A percentile compares a stretch with the other conserved stretches of the same genome.
These are phyloP conservation scores for Gnetum montanum DNA, from an alignment of 75 land plant genomes.

Conservation along the genomic window DNA sequence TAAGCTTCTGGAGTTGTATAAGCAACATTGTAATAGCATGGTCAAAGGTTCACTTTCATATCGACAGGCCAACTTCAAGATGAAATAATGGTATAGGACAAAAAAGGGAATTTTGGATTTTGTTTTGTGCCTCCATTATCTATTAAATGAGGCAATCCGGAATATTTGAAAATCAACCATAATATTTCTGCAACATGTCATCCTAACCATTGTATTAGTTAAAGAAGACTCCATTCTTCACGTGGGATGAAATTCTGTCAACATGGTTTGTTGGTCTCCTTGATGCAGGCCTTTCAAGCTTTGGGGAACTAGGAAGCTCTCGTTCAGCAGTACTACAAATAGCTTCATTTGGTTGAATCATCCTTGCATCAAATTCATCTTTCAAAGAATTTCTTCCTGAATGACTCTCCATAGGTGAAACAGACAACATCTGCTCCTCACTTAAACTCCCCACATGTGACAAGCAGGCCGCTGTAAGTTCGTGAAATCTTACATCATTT, in stretches of 20 bases:
- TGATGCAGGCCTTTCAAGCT: constrained; percentile 8
- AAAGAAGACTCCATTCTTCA: constrained; percentile 1
- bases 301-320: constrained; percentile 3
- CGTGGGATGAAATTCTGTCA: constrained; percentile 5
- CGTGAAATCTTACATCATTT: constrained; percentile 5
- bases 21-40: no score
- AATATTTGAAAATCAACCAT: no score
- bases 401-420: constrained; percentile 7
- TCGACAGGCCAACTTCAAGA: no score
- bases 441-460: constrained; percentile 4
- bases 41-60: no score
- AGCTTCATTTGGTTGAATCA: constrained; percentile 2
- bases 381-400: constrained; percentile 6
- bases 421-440: constrained; percentile 3
- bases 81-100: no score
- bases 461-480: constrained; percentile 7
- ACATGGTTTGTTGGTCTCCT: not conserved
- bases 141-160: no score
- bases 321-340: not conserved
- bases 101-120: no score
- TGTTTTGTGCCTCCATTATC: no score
- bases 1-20: no score
- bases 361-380: constrained; percentile 6
- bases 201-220: not conserved
- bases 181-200: not conserved